These are phyloP conservation scores for Tulasnella sp. DNA, from an alignment of 768 basidiomycete species.

Conservation along the genomic window DNA sequence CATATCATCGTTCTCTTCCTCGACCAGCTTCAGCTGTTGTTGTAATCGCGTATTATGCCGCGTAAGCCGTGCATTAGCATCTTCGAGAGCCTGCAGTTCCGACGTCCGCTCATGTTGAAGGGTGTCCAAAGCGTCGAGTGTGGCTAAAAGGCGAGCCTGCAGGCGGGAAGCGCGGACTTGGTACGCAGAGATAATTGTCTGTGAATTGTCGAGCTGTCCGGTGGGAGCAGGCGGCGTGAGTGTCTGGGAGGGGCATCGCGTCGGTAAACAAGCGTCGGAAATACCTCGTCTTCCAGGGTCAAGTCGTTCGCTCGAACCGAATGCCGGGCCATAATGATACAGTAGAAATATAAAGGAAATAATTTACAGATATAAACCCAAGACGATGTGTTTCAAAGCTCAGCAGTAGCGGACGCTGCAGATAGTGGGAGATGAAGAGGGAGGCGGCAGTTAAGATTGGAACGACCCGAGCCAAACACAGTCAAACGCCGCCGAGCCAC, in stretches of 20 bases:
- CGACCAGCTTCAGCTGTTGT: background rate
- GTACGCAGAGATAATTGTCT: background rate
- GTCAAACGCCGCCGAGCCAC: background rate
- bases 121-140: slow-evolving; percentile 16
- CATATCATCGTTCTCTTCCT: slow-evolving; percentile 14
- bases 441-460: background rate
- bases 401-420: background rate
- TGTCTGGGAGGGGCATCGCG: background rate
- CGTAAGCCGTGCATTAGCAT: background rate
- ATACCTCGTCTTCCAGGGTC: background rate
- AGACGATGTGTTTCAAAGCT: background rate
- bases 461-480: background rate
- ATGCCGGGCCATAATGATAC: background rate
- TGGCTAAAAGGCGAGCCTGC: background rate
- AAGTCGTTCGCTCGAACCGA: background rate
- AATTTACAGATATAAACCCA: background rate
- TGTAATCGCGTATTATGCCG: background rate
- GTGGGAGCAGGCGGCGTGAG: background rate
- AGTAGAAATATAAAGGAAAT: background rate
- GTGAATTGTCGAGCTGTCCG: background rate
- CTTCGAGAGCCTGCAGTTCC: background rate
- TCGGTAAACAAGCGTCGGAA: background rate
- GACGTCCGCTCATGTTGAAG: background rate
- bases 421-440: background rate
- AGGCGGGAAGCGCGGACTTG: background rate